These are phyloP conservation scores for Mangifera indica DNA, from an alignment of 345 rosid genomes.

Conservation along the genomic window DNA sequence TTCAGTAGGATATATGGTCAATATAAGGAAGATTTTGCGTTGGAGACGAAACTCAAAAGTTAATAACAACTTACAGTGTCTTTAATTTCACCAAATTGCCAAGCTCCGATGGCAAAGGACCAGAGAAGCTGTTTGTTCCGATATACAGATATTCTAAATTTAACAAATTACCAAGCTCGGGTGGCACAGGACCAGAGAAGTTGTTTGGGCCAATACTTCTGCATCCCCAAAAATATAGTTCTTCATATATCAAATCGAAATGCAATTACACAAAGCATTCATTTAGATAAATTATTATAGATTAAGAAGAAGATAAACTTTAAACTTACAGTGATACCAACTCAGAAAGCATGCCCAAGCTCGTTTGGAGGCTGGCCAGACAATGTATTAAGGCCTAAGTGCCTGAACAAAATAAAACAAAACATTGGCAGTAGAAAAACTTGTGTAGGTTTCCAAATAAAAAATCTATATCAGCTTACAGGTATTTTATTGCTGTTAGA, in stretches of 20 bases:
- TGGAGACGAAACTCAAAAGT: neutral
- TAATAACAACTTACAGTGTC: constrained; percentile 43
- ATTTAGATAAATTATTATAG: constrained; percentile 24
- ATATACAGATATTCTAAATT: too few species aligned
- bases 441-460: neutral
- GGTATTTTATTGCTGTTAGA: constrained; percentile 50
- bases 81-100: too few species aligned
- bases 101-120: too few species aligned
- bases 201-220: constrained; percentile 48
- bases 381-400: constrained; percentile 45
- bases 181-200: too few species aligned
- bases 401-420: constrained; percentile 32
- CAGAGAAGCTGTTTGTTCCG: too few species aligned
- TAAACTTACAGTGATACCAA: constrained; percentile 46
- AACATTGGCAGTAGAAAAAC: neutral
- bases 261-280: neutral
- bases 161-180: too few species aligned
- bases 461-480: constrained; percentile 37
- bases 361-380: constrained; percentile 68
- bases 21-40: too few species aligned
- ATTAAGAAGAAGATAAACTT: constrained; percentile 31
- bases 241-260: too few species aligned
- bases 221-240: neutral
- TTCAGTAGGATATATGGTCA: too few species aligned
- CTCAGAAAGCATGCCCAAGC: constrained; percentile 55